Evolutionary conservation across 2,329 filamentous ascomycete genomes (phyloP).

Genomic region (Fusarium sp.): DNA sequence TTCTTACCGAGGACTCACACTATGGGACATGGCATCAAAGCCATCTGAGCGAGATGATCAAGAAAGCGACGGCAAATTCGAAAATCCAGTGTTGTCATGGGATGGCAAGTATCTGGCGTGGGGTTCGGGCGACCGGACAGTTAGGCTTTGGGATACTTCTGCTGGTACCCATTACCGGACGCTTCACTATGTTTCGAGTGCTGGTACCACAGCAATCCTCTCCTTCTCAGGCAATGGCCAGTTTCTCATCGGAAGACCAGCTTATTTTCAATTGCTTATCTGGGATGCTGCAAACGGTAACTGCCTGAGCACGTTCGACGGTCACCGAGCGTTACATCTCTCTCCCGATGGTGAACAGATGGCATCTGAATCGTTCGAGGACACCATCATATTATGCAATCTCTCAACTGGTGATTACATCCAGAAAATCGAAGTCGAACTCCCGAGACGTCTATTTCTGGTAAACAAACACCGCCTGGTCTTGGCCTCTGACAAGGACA

Average conservation of each 20-base stretch:
- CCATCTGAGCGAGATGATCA: neutral
- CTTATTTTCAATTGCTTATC: too few relatives aligned
- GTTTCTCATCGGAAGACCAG: neutral
- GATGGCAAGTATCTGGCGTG: neutral
- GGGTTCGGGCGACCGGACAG: accelerated
- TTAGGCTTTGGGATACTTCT: neutral
- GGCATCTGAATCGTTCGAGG: accelerated
- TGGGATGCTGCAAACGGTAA: neutral
- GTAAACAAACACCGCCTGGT: neutral
- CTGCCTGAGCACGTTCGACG: neutral
- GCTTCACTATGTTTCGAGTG: too few relatives aligned
- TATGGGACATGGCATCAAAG: neutral
- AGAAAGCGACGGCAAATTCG: neutral
- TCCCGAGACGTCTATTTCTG: accelerated
- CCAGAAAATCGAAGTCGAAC: too few relatives aligned
- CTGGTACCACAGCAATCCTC: too few relatives aligned
- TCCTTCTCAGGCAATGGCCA: neutral
- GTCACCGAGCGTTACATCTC: too few relatives aligned
- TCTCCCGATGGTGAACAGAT: neutral
- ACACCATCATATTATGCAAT: neutral
- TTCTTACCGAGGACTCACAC: neutral
- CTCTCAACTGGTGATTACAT: neutral
- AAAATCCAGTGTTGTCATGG: neutral
- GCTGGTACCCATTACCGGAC: too few relatives aligned
- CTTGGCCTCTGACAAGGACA: accelerated